phyloP scores from a whole-genome alignment of 2,329 filamentous ascomycete genomes.

The Fusarium nisikadoi region DNA sequence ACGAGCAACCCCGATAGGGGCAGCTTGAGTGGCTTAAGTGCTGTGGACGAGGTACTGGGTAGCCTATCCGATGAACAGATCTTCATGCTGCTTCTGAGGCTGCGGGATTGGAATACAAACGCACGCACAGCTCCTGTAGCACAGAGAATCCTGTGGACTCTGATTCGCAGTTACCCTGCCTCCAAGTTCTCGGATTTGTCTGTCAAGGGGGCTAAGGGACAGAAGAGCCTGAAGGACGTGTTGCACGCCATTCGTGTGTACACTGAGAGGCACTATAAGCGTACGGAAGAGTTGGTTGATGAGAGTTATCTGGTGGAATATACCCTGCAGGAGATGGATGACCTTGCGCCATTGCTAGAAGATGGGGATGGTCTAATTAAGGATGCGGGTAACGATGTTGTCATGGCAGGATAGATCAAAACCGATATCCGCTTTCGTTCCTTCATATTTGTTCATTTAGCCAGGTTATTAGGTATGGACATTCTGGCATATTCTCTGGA shows the following conservation, averaged over 20 bases:
- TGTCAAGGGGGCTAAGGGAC: conserved; percentile 65
- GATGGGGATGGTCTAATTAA: conserved; percentile 49
- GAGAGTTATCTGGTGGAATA: conserved; percentile 96
- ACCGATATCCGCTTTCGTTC: not conserved
- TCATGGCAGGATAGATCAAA: conserved; percentile 52
- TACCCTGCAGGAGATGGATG: conserved; percentile 93
- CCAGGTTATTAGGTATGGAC: not conserved
- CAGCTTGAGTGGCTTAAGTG: conserved; percentile 71
- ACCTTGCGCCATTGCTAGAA: conserved; percentile 61
- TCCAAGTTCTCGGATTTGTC: conserved; percentile 78
- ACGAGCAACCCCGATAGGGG: conserved; percentile 67
- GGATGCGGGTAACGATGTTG: conserved; percentile 52
- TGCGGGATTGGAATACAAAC: conserved; percentile 98
- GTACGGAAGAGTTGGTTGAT: conserved; percentile 89
- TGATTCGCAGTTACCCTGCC: conserved; percentile 85
- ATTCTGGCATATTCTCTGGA: conserved; percentile 25
- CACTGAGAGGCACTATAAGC: conserved; percentile 90
- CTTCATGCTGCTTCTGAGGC: conserved; percentile 79
- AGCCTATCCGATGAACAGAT: conserved; percentile 85
- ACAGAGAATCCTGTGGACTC: conserved; percentile 82
- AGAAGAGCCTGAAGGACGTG: conserved; percentile 81
- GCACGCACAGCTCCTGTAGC: conserved; percentile 85
- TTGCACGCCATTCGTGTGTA: conserved; percentile 89
- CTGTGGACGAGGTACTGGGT: conserved; percentile 87
- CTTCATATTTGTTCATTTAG: conserved; percentile 6